Percentiles rank a stretch among this genome's conserved stretches.
These are phyloP conservation scores for Beverwykella pulmonaria DNA, from an alignment of 495 filamentous ascomycete genomes.

Conservation along the genomic window DNA sequence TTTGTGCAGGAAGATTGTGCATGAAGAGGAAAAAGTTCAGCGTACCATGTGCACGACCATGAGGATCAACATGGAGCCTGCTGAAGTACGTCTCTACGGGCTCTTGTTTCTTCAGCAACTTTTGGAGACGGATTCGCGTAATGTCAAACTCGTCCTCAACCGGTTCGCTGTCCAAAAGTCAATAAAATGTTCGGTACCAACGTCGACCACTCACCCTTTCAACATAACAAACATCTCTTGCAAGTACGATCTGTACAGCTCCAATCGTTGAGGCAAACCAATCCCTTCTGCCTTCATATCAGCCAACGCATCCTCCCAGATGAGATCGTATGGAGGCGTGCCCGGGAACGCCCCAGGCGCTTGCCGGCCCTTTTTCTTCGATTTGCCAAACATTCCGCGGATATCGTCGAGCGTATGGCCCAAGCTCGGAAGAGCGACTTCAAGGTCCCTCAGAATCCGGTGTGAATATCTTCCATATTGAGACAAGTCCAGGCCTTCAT, in stretches of 20 bases:
- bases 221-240: slow-evolving; percentile 49
- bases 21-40: neutral
- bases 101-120: slow-evolving; percentile 34
- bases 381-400: slow-evolving; percentile 54
- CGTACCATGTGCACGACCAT: slow-evolving; percentile 11
- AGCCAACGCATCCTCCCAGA: slow-evolving; percentile 57
- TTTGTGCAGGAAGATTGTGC: neutral
- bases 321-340: slow-evolving; percentile 50
- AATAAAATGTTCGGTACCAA: neutral
- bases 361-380: slow-evolving; percentile 36
- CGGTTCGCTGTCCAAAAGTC: slow-evolving; percentile 8
- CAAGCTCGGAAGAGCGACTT: slow-evolving; percentile 52
- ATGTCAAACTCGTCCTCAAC: slow-evolving; percentile 23
- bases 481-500: slow-evolving; percentile 45
- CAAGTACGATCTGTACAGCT: slow-evolving; percentile 58
- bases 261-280: slow-evolving; percentile 55
- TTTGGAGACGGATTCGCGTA: slow-evolving; percentile 17
- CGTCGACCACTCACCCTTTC: slow-evolving; percentile 25
- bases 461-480: slow-evolving; percentile 46
- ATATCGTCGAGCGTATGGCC: slow-evolving; percentile 59
- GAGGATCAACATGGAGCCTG: slow-evolving; percentile 21
- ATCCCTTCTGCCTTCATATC: slow-evolving; percentile 58
- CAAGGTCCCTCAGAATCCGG: slow-evolving; percentile 51
- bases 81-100: slow-evolving; percentile 33
- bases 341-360: slow-evolving; percentile 39